A percentile compares a stretch with the other conserved stretches of the same genome.
Evolutionary conservation across 495 filamentous ascomycete species (phyloP).

Genomic region (Evernia prunastri): DNA sequence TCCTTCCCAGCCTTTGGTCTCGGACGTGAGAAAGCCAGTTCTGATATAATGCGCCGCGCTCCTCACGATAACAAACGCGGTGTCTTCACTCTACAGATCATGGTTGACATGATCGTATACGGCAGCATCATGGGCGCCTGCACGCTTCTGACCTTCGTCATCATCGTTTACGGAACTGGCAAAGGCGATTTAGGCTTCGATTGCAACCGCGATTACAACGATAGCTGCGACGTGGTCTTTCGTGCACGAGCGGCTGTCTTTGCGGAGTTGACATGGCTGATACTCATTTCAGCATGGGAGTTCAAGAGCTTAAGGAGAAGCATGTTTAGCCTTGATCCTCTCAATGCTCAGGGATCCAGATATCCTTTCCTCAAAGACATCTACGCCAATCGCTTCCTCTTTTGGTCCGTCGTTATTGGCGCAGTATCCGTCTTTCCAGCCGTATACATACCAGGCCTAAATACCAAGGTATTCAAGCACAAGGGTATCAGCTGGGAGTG

Average conservation of each 20-base stretch:
- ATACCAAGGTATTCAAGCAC: conserved; percentile 68
- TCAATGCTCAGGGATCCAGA: conserved; percentile 32
- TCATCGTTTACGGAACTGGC: conserved; percentile 60
- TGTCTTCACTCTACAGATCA: conserved; percentile 64
- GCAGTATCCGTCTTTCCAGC: conserved; percentile 63
- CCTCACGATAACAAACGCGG: conserved; percentile 60
- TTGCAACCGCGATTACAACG: conserved; percentile 56
- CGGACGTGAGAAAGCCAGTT: conserved; percentile 60
- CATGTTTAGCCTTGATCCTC: conserved; percentile 60
- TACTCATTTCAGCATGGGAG: conserved; percentile 70
- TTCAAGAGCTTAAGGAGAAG: conserved; percentile 64
- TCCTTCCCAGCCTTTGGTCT: conserved; percentile 70
- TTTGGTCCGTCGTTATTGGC: conserved; percentile 64
- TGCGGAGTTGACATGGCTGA: conserved; percentile 65
- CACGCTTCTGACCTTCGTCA: conserved; percentile 61
- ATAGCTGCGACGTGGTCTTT: conserved; percentile 57
- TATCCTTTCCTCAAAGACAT: conserved; percentile 58
- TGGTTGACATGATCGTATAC: conserved; percentile 69
- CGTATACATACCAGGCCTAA: conserved; percentile 66
- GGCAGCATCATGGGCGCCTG: conserved; percentile 61
- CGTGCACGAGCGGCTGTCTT: conserved; percentile 73
- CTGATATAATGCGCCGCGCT: conserved; percentile 63
- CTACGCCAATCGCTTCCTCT: conserved; percentile 66
- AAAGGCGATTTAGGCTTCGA: conserved; percentile 53
- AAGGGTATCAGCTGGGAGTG: conserved; percentile 69